phyloP scores from a whole-genome alignment of 352 stramenopile species.

The Phytopythium montanum region DNA sequence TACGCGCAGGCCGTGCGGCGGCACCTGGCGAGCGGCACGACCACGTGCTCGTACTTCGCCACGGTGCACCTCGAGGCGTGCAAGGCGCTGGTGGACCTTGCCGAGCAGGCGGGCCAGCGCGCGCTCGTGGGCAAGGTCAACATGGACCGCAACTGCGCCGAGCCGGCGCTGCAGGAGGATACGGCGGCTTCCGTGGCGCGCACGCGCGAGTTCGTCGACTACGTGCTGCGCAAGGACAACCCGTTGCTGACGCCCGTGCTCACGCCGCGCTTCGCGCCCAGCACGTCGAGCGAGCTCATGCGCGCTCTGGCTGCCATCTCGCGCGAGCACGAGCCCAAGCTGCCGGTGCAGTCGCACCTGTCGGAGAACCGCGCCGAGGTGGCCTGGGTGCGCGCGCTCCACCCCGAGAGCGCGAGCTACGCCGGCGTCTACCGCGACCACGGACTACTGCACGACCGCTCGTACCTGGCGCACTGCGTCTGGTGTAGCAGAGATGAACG shows the following conservation, averaged over 20 bases:
- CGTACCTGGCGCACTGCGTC: constrained; percentile 95
- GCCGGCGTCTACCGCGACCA: constrained; percentile 77
- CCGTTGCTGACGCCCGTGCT: constrained; percentile 86
- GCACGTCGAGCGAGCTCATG: constrained; percentile 85
- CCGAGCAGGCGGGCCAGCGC: constrained; percentile 82
- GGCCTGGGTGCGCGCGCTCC: constrained; percentile 76
- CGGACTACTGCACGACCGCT: constrained; percentile 84
- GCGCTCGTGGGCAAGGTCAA: constrained; percentile 94
- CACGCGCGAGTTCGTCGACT: constrained; percentile 86
- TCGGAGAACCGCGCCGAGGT: constrained; percentile 90
- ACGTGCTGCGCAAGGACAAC: constrained; percentile 73
- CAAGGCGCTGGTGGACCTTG: constrained; percentile 89
- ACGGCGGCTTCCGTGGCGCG: constrained; percentile 81
- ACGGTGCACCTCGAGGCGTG: constrained; percentile 90
- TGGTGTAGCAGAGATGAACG: constrained; percentile 80
- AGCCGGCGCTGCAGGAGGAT: constrained; percentile 75
- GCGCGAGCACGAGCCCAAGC: constrained; percentile 55
- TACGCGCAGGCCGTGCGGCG: constrained; percentile 88
- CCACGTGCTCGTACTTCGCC: constrained; percentile 93
- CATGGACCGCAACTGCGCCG: constrained; percentile 92
- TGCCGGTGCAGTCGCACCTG: constrained; percentile 91
- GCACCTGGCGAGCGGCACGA: constrained; percentile 89
- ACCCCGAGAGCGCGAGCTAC: constrained; percentile 82
- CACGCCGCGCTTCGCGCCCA: constrained; percentile 93
- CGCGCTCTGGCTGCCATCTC: constrained; percentile 74